phyloP scores from a whole-genome alignment of 176 grass and related monocot genomes.

The Lolium rigidum region DNA sequence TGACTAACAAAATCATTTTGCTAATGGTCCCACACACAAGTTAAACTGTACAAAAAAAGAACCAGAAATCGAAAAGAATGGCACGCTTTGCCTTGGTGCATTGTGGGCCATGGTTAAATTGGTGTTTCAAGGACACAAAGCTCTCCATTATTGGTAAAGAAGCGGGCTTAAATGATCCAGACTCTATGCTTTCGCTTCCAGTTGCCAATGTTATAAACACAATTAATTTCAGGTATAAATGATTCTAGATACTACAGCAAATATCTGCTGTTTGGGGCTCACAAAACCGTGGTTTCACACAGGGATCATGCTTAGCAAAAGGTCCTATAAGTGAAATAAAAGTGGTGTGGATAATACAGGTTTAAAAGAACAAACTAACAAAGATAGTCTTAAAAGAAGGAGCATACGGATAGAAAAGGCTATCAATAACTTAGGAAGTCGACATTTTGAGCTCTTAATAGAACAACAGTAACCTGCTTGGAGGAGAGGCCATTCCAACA shows the following conservation, averaged over 20 bases:
- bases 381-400: not conserved
- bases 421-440: not conserved
- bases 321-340: slow-evolving; percentile 19
- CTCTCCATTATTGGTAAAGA: slow-evolving; percentile 17
- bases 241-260: not conserved
- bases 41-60: not conserved
- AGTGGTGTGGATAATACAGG: not conserved
- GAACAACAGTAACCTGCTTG: slow-evolving; percentile 46
- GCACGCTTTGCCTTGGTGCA: not conserved
- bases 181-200: not conserved
- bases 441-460: slow-evolving; percentile 24
- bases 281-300: not conserved
- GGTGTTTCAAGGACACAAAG: slow-evolving; percentile 16
- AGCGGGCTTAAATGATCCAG: slow-evolving; percentile 5
- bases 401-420: not conserved
- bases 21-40: not conserved
- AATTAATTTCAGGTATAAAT: slow-evolving; percentile 24
- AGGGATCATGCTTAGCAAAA: slow-evolving; percentile 27
- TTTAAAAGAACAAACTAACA: slow-evolving; percentile 2
- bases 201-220: not conserved
- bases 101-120: not conserved
- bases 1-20: slow-evolving; percentile 10
- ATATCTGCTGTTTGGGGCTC: slow-evolving; percentile 4
- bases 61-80: slow-evolving; percentile 32
- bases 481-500: slow-evolving; percentile 51